phyloP scores from a whole-genome alignment of 805 yeast genomes.

The Metschnikowia henanensis region DNA sequence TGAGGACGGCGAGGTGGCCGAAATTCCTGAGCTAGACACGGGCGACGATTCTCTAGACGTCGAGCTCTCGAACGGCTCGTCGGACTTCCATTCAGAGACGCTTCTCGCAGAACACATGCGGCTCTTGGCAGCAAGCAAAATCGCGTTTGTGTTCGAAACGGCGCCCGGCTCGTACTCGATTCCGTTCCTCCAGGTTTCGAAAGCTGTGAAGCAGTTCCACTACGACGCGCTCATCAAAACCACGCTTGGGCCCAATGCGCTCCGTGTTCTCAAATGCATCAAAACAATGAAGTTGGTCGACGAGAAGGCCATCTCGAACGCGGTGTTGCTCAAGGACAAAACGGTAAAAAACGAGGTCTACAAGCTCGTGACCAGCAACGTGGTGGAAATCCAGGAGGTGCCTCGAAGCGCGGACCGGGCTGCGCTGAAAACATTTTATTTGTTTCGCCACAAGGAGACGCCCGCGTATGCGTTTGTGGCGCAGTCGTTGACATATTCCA shows the following conservation, averaged over 20 bases:
- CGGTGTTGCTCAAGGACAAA: constrained; percentile 74
- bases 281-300: constrained; percentile 71
- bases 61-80: background rate
- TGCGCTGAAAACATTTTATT: constrained; percentile 81
- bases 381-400: constrained; percentile 88
- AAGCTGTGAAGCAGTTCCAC: constrained; percentile 46
- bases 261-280: constrained; percentile 76
- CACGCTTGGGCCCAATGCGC: constrained; percentile 63
- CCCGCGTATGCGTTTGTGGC: constrained; percentile 35
- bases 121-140: constrained; percentile 50
- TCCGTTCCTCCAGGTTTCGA: constrained; percentile 56
- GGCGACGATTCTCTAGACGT: constrained; percentile 7
- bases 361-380: constrained; percentile 63
- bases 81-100: constrained; percentile 26
- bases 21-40: constrained; percentile 26
- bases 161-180: constrained; percentile 57
- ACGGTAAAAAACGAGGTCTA: constrained; percentile 73
- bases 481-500: constrained; percentile 49
- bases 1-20: constrained; percentile 25
- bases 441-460: constrained; percentile 63
- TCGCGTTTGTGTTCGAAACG: constrained; percentile 62
- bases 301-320: constrained; percentile 76
- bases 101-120: constrained; percentile 66
- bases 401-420: constrained; percentile 92
- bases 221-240: constrained; percentile 59